Percentiles rank a stretch among this genome's conserved stretches.
phyloP scores from a whole-genome alignment of 2,329 filamentous ascomycete species.

The Huntiella bhutanensis region DNA sequence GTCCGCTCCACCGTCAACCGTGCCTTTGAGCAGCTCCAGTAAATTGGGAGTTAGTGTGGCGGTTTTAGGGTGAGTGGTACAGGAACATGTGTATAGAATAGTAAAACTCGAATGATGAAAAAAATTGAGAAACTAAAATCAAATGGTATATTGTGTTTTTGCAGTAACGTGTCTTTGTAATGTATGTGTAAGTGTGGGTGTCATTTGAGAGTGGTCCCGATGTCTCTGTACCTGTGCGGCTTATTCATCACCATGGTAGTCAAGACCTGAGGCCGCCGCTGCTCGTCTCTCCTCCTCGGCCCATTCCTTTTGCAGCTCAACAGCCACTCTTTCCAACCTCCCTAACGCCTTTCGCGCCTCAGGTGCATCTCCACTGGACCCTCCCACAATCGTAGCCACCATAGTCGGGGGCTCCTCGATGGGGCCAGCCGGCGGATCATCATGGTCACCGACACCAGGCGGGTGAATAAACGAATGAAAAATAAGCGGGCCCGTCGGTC shows the following conservation, averaged over 20 bases:
- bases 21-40: slow-evolving; percentile 94
- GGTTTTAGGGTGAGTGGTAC: neutral
- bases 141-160: neutral
- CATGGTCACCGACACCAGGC: slow-evolving; percentile 3
- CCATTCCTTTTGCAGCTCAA: slow-evolving; percentile 37
- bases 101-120: neutral
- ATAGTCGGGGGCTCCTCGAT: slow-evolving; percentile 27
- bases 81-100: neutral
- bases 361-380: slow-evolving; percentile 24
- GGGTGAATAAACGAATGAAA: slow-evolving; percentile 11
- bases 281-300: slow-evolving; percentile 16
- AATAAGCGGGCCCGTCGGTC: slow-evolving; percentile 3
- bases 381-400: slow-evolving; percentile 34
- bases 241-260: no score
- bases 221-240: no score
- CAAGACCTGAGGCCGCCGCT: neutral
- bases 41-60: slow-evolving; percentile 21
- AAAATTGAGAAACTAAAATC: neutral
- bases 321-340: slow-evolving; percentile 33
- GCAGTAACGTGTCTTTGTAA: neutral
- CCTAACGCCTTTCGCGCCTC: slow-evolving; percentile 35
- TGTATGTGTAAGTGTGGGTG: neutral
- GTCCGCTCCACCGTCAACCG: slow-evolving; percentile 91
- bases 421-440: slow-evolving; percentile 16
- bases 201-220: no score